phyloP scores from a whole-genome alignment of 192 early-diverging fungal species.

The Backusella mclennaniae region DNA sequence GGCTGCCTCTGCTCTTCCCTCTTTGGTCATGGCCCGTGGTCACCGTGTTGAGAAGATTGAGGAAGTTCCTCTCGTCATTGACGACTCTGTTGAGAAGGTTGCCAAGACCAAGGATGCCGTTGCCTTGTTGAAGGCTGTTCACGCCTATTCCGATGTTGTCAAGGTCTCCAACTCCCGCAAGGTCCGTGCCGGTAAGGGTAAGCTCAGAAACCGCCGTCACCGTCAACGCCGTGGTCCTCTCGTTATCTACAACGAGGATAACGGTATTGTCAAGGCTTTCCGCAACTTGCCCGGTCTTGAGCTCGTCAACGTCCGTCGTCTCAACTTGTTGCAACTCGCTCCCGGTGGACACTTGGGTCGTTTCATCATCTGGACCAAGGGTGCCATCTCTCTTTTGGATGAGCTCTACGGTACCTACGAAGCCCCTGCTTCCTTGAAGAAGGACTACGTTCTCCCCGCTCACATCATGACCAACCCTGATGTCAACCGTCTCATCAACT shows the following conservation, averaged over 20 bases:
- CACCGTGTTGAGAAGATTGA: conserved; percentile 92
- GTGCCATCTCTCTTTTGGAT: conserved; percentile 91
- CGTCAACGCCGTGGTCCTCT: conserved; percentile 96
- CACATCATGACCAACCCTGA: conserved; percentile 93
- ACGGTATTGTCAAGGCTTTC: conserved; percentile 95
- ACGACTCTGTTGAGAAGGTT: conserved; percentile 76
- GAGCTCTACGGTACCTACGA: conserved; percentile 89
- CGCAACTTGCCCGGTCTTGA: conserved; percentile 99
- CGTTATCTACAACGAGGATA: conserved; percentile 95
- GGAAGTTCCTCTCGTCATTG: conserved; percentile 94
- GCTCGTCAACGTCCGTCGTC: conserved; percentile 82
- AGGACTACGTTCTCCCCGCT: conserved; percentile 82
- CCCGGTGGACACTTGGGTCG: conserved; percentile 99
- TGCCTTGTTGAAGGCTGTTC: conserved; percentile 84
- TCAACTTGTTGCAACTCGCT: conserved; percentile 99
- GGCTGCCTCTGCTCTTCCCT: conserved; percentile 91
- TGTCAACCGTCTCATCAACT: conserved; percentile 94
- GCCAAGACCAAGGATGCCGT: conserved; percentile 96
- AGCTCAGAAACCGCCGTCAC: conserved; percentile 98
- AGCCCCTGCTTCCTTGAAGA: conserved; percentile 82
- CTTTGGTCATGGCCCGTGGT: conserved; percentile 95
- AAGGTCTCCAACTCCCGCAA: conserved; percentile 96
- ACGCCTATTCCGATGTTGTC: conserved; percentile 94
- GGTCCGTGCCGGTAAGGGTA: conserved; percentile 96
- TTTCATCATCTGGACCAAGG: conserved; percentile 99